These are phyloP conservation scores for Rhodotorula diobovata DNA, from an alignment of 768 basidiomycete species.

Conservation along the genomic window DNA sequence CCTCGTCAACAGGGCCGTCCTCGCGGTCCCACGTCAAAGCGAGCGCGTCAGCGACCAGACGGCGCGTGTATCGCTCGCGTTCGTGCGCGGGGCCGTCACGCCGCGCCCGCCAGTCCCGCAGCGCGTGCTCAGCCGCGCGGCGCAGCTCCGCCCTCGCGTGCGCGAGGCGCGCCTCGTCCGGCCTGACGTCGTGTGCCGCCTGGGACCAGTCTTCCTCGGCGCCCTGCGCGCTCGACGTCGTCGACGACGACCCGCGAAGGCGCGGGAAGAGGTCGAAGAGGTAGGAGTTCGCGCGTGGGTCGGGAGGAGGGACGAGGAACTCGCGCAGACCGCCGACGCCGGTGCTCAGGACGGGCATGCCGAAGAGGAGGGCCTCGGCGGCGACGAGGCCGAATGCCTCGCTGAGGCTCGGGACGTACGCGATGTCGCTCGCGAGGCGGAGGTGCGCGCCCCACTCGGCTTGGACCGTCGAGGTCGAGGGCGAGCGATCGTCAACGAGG, in stretches of 20 bases:
- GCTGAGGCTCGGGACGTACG: slow-evolving; percentile 18
- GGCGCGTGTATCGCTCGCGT: slow-evolving; percentile 8
- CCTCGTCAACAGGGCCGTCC: slow-evolving; percentile 21
- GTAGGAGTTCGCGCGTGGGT: slow-evolving; percentile 2
- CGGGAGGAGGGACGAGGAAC: slow-evolving; percentile 1
- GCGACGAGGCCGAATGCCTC: slow-evolving; percentile 33
- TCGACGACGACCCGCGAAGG: background rate
- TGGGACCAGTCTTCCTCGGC: slow-evolving; percentile 5
- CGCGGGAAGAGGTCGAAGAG: slow-evolving; percentile 13
- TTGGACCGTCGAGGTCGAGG: background rate
- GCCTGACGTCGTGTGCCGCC: slow-evolving; percentile 4
- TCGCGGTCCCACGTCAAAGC: slow-evolving; percentile 14
- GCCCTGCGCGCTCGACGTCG: background rate
- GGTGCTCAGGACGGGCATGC: slow-evolving; percentile 14
- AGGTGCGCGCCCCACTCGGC: slow-evolving; percentile 5
- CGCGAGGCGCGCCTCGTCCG: slow-evolving; percentile 2
- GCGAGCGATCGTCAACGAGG: slow-evolving; percentile 9
- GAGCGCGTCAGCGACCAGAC: slow-evolving; percentile 14
- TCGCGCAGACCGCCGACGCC: slow-evolving; percentile 27
- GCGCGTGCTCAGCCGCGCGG: background rate
- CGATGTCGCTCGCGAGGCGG: slow-evolving; percentile 27
- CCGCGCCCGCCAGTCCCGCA: slow-evolving; percentile 2
- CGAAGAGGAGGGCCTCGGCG: slow-evolving; percentile 28
- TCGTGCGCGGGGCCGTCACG: background rate
- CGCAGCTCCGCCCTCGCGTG: background rate